Conservation (phyloP, 2,329 filamentous ascomycete genomes). For the Phyllachora maydis region DNA sequence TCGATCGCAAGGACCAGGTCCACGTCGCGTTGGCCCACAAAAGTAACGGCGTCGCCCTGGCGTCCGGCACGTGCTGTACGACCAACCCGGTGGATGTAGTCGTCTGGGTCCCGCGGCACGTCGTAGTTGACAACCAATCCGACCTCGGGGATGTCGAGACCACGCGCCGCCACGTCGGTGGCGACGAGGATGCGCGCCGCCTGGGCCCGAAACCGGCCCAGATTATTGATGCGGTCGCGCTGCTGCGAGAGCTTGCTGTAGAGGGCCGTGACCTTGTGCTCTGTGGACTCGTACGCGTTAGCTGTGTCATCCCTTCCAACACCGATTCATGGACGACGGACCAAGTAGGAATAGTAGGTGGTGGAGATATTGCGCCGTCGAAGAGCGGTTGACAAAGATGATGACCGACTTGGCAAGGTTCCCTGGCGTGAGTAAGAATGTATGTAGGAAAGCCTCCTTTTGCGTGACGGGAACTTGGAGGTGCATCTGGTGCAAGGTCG, state of each 20-base stretch:
- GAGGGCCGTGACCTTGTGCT: conserved; percentile 76
- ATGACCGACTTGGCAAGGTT: conserved; percentile 66
- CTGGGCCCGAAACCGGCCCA: conserved; percentile 82
- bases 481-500: conserved; percentile 66
- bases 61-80: conserved; percentile 85
- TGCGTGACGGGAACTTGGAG: conserved; percentile 79
- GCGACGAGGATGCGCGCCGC: conserved; percentile 82
- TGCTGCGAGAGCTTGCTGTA: conserved; percentile 77
- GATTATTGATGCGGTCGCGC: conserved; percentile 67
- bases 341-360: conserved; percentile 70
- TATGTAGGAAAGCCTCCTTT: conserved; percentile 80
- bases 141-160: conserved; percentile 93
- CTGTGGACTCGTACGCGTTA: too few species aligned
- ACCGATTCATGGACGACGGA: conserved; percentile 72
- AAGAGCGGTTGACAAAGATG: conserved; percentile 84
- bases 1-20: conserved; percentile 70
- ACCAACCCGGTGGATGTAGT: conserved; percentile 93
- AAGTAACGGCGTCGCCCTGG: conserved; percentile 56
- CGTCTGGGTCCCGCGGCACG: conserved; percentile 84
- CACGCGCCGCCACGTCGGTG: conserved; percentile 84
- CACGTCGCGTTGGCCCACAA: conserved; percentile 77
- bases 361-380: conserved; percentile 75
- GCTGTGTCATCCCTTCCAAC: too few species aligned
- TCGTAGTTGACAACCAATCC: conserved; percentile 88
- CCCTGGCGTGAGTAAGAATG: conserved; percentile 61